Percentiles rank a stretch among this genome's conserved stretches.
These are phyloP conservation scores for Dunaliella primolecta DNA, from an alignment of 139 green algal species.

Conservation along the genomic window DNA sequence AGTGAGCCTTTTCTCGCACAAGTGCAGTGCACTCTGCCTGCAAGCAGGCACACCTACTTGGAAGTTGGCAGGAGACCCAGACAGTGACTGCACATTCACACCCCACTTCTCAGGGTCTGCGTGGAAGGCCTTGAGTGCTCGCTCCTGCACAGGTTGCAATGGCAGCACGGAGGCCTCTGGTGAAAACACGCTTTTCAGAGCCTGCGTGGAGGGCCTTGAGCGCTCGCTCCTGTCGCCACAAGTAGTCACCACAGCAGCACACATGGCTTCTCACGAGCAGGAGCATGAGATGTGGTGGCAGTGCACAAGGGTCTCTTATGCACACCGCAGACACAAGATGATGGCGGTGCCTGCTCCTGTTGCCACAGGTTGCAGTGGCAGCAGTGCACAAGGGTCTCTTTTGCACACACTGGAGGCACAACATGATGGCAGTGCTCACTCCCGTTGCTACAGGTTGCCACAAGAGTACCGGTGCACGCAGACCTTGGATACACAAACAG, in stretches of 20 bases:
- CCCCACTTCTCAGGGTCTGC: conserved; percentile 90
- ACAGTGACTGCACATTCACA: conserved; percentile 96
- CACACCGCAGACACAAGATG: not conserved
- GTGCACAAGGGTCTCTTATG: too few species aligned
- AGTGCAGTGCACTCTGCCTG: too few species aligned
- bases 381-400: too few species aligned
- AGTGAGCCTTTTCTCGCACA: too few species aligned
- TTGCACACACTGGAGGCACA: too few species aligned
- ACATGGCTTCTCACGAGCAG: not conserved
- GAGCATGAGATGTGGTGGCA: not conserved
- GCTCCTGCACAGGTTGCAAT: conserved; percentile 56
- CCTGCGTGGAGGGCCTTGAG: conserved; percentile 88
- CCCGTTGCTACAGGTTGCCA: too few species aligned
- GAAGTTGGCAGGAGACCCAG: conserved; percentile 96
- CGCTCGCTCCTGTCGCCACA: conserved; percentile 69
- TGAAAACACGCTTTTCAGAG: conserved; percentile 66
- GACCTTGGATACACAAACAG: too few species aligned
- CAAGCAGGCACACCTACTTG: too few species aligned
- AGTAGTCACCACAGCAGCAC: not conserved
- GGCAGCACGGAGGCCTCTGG: not conserved
- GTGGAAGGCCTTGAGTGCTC: conserved; percentile 86
- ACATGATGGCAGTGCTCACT: too few species aligned
- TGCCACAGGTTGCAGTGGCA: not conserved
- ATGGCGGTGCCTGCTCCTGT: too few species aligned
- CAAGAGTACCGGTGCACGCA: too few species aligned